Base-by-base conservation (phyloP, 345 rosid genomes). In the Hibiscus tridactylites region DNA sequence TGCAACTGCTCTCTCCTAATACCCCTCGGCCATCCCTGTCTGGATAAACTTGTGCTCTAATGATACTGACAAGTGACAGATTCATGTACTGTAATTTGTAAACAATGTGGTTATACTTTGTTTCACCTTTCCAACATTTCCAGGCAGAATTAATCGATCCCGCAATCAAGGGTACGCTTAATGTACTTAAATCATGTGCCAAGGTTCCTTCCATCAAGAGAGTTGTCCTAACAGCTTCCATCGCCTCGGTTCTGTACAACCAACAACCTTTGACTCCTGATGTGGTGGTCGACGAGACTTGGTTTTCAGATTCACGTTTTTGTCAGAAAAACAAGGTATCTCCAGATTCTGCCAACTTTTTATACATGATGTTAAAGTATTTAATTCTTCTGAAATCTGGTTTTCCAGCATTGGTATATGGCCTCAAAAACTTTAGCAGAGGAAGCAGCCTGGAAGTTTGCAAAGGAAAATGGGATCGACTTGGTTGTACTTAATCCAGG, bases 401-500 rank as follows among this genome's bases (percentile, higher is more conserved):
- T 46, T 52, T 71, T 26, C 35, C 79, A 78, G 80, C 70, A 6
- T 2, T 83, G 81, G 80, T 83, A 80, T 71, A 0, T 17, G 42
- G 59, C 71, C 4, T 65, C 81, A 1, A 80, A 82, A 68, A 76
- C 75, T 4, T 68, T 74, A n/a, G 79, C 83, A 0, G 83, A 80
- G 64, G 73, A 77, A 13, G 83, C 81, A 42, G 81, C 85, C 29
- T 82, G 78, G 81, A 71, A 71, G 15, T 77, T 77, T 62, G 65
- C 76, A 16, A 44, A 75, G n/a, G 79, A 75, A 54, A 77, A 75
- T n/a, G 26, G 72, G 6, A 61, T 80, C 1, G 76, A 82, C 44
- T 28, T 80, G 78, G 75, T 80, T 13, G n/a, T 17, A 0, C 7
- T 80, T 5, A 62, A 80, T 57, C 90, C 86, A 24, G 87, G 83